Evolutionary conservation across 202 grass and related monocot genomes (phyloP).

Genomic region (Elaeis oleifera): DNA sequence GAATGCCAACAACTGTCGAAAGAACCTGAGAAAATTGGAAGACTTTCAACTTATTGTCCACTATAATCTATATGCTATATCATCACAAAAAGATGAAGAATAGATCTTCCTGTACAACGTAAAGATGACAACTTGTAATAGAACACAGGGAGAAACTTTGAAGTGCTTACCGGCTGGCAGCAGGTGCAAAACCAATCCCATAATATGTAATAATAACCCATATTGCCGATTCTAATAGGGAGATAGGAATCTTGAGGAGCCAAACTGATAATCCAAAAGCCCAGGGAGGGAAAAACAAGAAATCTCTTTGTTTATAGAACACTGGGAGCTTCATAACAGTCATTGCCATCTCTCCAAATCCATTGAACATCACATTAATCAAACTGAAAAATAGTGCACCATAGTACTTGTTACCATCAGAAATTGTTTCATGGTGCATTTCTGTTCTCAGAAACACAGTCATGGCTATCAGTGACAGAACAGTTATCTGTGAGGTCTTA

Average conservation of each 20-base stretch:
- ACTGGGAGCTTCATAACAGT: conserved; percentile 72
- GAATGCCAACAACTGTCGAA: conserved; percentile 60
- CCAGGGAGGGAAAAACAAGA: conserved; percentile 76
- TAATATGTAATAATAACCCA: conserved; percentile 65
- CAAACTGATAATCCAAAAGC: conserved; percentile 51
- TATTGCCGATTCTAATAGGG: conserved; percentile 48
- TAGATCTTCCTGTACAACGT: too few species aligned
- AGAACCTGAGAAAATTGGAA: conserved; percentile 42
- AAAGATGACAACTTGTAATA: too few species aligned
- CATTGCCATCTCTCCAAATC: conserved; percentile 58
- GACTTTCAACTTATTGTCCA: too few species aligned
- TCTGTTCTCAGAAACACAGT: conserved; percentile 71
- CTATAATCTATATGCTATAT: too few species aligned
- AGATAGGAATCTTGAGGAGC: conserved; percentile 54
- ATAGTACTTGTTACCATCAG: conserved; percentile 45
- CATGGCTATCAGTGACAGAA: conserved; percentile 63
- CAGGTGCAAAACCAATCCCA: conserved; percentile 70
- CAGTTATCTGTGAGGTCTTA: conserved; percentile 51
- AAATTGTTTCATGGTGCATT: conserved; percentile 44
- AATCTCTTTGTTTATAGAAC: conserved; percentile 84
- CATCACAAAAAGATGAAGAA: too few species aligned
- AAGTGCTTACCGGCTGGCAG: conserved; percentile 41
- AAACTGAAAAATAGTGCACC: conserved; percentile 52
- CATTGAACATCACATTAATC: conserved; percentile 67
- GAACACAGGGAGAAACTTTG: neutral